Conservation (phyloP, 331 rosid genomes). For the Pyracantha coccinea region DNA sequence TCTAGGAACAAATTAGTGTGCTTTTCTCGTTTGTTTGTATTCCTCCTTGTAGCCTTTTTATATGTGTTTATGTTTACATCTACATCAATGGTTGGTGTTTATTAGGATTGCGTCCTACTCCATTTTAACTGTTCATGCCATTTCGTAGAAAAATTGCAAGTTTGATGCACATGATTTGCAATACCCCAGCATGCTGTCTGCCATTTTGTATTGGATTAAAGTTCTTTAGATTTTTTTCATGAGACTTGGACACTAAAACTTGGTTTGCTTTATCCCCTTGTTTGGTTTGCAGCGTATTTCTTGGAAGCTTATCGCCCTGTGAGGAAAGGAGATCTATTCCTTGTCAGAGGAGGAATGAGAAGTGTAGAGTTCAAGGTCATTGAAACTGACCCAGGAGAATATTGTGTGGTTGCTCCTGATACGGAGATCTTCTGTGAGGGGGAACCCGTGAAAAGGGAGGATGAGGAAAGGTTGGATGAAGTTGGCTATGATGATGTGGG, state of each 20-base stretch:
- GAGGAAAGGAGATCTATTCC: slow-evolving; percentile 62
- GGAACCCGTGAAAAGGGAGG: slow-evolving; percentile 61
- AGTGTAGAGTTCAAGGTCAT: slow-evolving; percentile 70
- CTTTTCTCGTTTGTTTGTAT: background rate
- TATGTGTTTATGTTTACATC: background rate
- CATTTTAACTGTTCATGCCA: background rate
- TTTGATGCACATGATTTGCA: background rate
- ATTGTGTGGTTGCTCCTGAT: slow-evolving; percentile 66
- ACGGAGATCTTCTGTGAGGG: slow-evolving; percentile 66
- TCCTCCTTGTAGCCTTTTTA: background rate
- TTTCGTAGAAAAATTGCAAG: background rate
- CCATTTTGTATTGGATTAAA: background rate
- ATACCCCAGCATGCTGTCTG: background rate
- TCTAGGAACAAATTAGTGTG: background rate
- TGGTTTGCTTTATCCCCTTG: background rate
- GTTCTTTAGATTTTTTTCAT: background rate
- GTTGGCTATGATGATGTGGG: slow-evolving; percentile 77
- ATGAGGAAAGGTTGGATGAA: slow-evolving; percentile 62
- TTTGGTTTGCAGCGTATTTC: slow-evolving; percentile 48
- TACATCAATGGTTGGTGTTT: background rate
- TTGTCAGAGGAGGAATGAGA: slow-evolving; percentile 67
- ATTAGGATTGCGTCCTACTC: background rate
- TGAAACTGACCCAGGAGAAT: slow-evolving; percentile 61
- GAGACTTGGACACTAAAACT: background rate
- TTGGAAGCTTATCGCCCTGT: slow-evolving; percentile 65